Evolutionary conservation across 345 rosid genomes (phyloP).

Genomic region (Eucalyptus rudis): DNA sequence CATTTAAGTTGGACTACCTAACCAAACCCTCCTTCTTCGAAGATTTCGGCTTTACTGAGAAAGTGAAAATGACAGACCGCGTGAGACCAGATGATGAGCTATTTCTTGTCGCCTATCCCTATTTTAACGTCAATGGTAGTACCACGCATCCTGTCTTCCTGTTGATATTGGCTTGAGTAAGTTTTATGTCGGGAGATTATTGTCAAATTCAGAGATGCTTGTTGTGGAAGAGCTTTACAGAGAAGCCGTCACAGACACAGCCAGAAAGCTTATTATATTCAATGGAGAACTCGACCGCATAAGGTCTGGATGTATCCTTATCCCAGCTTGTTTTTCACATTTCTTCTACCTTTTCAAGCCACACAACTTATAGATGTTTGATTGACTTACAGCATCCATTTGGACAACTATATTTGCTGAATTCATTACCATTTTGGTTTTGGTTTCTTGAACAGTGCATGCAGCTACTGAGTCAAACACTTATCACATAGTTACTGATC

Average conservation of each 20-base stretch:
- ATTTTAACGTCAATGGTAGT: slow-evolving; percentile 84
- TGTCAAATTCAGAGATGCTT: slow-evolving; percentile 67
- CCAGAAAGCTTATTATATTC: slow-evolving; percentile 62
- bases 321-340: not conserved
- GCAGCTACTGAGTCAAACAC: not conserved
- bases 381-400: not conserved
- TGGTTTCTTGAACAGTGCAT: not conserved
- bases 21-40: slow-evolving; percentile 85
- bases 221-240: slow-evolving; percentile 94
- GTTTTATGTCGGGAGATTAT: not conserved
- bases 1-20: slow-evolving; percentile 72
- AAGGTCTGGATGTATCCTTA: slow-evolving; percentile 95
- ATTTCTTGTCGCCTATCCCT: slow-evolving; percentile 81
- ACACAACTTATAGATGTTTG: not conserved
- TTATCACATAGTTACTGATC: not conserved
- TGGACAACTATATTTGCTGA: not conserved
- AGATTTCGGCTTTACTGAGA: slow-evolving; percentile 77
- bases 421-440: not conserved
- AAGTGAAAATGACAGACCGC: slow-evolving; percentile 73
- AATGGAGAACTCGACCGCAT: slow-evolving; percentile 95
- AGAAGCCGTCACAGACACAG: slow-evolving; percentile 60
- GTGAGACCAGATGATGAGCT: slow-evolving; percentile 76
- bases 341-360: not conserved
- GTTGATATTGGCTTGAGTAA: not conserved
- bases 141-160: not conserved